Evolutionary conservation across 2,329 filamentous ascomycete species (phyloP).

Genomic region (Aspergillus pseudoviridinutans): DNA sequence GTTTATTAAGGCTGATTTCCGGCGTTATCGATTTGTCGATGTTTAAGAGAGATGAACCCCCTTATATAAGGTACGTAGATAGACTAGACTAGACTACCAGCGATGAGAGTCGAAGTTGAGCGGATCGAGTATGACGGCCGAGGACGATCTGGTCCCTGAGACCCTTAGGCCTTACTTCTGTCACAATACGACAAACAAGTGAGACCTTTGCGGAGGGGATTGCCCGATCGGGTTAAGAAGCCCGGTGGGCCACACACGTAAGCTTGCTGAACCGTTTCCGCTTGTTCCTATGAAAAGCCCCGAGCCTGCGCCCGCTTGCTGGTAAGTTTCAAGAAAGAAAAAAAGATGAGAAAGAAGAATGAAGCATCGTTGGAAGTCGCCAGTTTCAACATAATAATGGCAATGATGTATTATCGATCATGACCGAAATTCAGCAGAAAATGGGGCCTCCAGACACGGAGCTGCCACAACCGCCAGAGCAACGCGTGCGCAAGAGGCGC

Average conservation of each 20-base stretch:
- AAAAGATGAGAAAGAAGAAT: not conserved
- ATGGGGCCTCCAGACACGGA: constrained; percentile 5
- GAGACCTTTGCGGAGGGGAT: constrained; percentile 4
- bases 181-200: not conserved
- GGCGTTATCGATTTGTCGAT: too few relatives aligned
- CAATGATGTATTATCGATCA: constrained; percentile 2
- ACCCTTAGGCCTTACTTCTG: not conserved
- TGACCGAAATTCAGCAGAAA: constrained; percentile 12
- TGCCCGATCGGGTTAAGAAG: constrained; percentile 7
- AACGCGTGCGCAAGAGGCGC: constrained; percentile 35
- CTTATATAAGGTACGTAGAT: too few relatives aligned
- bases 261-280: constrained; percentile 4
- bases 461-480: constrained; percentile 8
- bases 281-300: constrained; percentile 4
- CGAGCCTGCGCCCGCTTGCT: not conserved
- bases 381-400: not conserved
- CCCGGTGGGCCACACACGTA: constrained; percentile 16
- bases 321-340: not conserved
- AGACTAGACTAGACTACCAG: too few relatives aligned
- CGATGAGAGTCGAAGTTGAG: too few relatives aligned
- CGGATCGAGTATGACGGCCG: too few relatives aligned
- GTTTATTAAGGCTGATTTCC: too few relatives aligned
- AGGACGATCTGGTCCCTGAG: not conserved
- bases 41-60: too few relatives aligned
- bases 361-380: not conserved